phyloP scores from a whole-genome alignment of 2,329 filamentous ascomycete genomes.

The Blastomyces parvus region DNA sequence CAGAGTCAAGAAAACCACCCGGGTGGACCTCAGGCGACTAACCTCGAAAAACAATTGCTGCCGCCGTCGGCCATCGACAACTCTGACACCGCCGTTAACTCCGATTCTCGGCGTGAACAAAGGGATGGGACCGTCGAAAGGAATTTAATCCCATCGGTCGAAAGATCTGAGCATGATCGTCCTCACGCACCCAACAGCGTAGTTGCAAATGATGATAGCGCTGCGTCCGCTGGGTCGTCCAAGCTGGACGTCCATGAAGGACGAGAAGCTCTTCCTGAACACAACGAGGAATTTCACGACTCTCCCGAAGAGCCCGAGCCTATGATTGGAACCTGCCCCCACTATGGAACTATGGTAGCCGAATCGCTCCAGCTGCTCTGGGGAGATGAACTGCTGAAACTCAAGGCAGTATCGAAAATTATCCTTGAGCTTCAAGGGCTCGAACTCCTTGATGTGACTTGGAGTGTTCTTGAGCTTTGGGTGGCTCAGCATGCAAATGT shows the following conservation, averaged over 20 bases:
- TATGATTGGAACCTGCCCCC: not conserved
- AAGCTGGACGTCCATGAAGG: not conserved
- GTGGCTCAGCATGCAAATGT: not conserved
- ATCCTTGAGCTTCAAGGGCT: not conserved
- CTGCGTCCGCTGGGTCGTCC: not conserved
- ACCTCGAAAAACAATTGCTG: not conserved
- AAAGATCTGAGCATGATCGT: not conserved
- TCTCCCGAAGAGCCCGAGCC: not conserved
- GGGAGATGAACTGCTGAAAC: not conserved
- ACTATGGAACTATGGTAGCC: not conserved
- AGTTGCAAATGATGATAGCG: not conserved
- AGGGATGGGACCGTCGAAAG: not conserved
- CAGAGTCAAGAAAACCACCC: not conserved
- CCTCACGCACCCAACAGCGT: not conserved
- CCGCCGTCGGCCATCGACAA: not conserved
- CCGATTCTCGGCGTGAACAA: not conserved
- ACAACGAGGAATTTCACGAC: not conserved
- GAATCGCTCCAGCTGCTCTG: not conserved
- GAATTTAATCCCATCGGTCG: not conserved
- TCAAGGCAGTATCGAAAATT: not conserved
- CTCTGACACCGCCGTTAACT: not conserved
- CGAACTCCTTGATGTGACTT: conserved; percentile 3
- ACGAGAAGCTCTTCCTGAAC: not conserved
- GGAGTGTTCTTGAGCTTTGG: conserved; percentile 4
- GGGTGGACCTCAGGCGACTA: not conserved